Percentiles rank a stretch among this genome's conserved stretches.
Evolutionary conservation across 129 eudicot genomes (phyloP).

Genomic region (sunflower (Helianthus annuus)): HanXRQr2.0-SUNRISE NC_035436.2:5175051-5175550

Average conservation of each 20-base stretch:
- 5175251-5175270: slow-evolving; percentile 18
- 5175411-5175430: neutral
- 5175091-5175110: too few relatives aligned
- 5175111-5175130: too few relatives aligned
- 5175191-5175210: slow-evolving; percentile 97
- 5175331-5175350: slow-evolving; percentile 74
- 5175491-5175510: slow-evolving; percentile 77
- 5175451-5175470: neutral
- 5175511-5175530: slow-evolving; percentile 91
- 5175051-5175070: too few relatives aligned
- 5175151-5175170: slow-evolving; percentile 19
- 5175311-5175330: neutral
- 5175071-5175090: too few relatives aligned
- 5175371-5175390: slow-evolving; percentile 99
- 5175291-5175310: neutral
- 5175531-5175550: slow-evolving; percentile 92
- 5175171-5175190: slow-evolving; percentile 83
- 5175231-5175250: slow-evolving; percentile 23
- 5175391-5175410: slow-evolving; percentile 86
- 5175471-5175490: neutral
- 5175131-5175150: too few relatives aligned
- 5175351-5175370: slow-evolving; percentile 77
- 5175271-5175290: slow-evolving; percentile 7
- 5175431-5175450: neutral
- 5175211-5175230: slow-evolving; percentile 92